phyloP scores from a whole-genome alignment of 225 moss, liverwort and hornwort species.

The Polytrichum formosum region DNA sequence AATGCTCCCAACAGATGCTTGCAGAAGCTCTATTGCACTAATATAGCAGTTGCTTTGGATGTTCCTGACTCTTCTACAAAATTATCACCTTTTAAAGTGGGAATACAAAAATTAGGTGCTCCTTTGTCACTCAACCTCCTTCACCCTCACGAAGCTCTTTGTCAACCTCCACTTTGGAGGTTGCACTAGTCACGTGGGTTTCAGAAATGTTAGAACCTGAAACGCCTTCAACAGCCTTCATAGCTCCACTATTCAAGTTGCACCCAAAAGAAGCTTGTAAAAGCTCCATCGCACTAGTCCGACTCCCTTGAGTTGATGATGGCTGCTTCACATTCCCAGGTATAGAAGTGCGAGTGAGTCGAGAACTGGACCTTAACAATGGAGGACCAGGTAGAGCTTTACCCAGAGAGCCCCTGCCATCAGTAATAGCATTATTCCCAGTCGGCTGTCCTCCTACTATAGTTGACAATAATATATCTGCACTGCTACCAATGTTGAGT shows the following conservation, averaged over 20 bases:
- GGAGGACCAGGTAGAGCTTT: constrained; percentile 6
- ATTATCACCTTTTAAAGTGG: background rate
- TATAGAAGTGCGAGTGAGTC: constrained; percentile 9
- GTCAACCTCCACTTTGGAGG: background rate
- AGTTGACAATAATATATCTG: background rate
- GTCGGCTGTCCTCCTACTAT: background rate
- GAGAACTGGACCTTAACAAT: constrained; percentile 14
- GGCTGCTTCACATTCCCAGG: constrained; percentile 14
- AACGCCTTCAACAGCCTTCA: background rate
- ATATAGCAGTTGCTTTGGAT: background rate
- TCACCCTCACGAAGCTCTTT: background rate
- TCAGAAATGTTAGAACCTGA: background rate
- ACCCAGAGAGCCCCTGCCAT: background rate
- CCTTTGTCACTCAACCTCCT: background rate
- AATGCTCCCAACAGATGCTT: constrained; percentile 25
- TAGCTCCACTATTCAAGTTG: background rate
- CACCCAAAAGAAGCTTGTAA: constrained; percentile 39
- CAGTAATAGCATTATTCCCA: background rate
- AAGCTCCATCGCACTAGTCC: constrained; percentile 55
- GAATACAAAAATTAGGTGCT: background rate
- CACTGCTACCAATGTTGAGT: constrained; percentile 2
- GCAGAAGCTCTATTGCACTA: constrained; percentile 43
- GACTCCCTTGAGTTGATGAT: constrained; percentile 3
- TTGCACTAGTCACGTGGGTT: background rate
- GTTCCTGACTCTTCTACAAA: background rate